Conservation (phyloP, 2,329 filamentous ascomycete genomes). For the Monascus ruber region DNA sequence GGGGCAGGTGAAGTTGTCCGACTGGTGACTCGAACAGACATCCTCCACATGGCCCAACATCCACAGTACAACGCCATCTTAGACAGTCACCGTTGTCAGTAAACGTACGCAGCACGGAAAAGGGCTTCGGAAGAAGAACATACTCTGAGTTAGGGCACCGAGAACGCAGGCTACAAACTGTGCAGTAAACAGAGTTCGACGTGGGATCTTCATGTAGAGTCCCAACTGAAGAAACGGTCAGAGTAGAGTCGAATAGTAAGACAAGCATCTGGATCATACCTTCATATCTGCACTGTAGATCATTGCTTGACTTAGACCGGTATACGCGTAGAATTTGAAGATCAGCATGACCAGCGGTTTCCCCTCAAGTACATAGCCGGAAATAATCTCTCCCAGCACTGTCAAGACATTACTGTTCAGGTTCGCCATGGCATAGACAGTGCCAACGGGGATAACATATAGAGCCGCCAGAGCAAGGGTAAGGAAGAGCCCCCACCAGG, state of each 20-base stretch:
- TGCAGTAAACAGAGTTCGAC: slow-evolving; percentile 36
- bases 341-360: slow-evolving; percentile 19
- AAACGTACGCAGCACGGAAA: no score
- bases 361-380: slow-evolving; percentile 20
- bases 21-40: slow-evolving; percentile 42
- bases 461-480: no score
- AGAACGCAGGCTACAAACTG: slow-evolving; percentile 39
- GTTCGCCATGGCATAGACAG: no score
- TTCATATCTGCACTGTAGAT: slow-evolving; percentile 18
- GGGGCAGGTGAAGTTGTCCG: slow-evolving; percentile 48
- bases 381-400: slow-evolving; percentile 8
- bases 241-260: no score
- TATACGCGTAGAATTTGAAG: slow-evolving; percentile 18
- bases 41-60: slow-evolving; percentile 31
- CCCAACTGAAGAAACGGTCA: slow-evolving; percentile 6
- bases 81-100: no score
- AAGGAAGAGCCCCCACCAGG: no score
- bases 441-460: no score
- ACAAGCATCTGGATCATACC: no score
- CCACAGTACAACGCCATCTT: slow-evolving; percentile 34
- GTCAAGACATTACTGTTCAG: no score
- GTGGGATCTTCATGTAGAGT: slow-evolving; percentile 23
- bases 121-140: no score
- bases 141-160: slow-evolving; percentile 28
- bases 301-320: slow-evolving; percentile 14